phyloP scores from a whole-genome alignment of 108 stramenopile genomes.

The Cyclotella choctawhatcheeana region DNA sequence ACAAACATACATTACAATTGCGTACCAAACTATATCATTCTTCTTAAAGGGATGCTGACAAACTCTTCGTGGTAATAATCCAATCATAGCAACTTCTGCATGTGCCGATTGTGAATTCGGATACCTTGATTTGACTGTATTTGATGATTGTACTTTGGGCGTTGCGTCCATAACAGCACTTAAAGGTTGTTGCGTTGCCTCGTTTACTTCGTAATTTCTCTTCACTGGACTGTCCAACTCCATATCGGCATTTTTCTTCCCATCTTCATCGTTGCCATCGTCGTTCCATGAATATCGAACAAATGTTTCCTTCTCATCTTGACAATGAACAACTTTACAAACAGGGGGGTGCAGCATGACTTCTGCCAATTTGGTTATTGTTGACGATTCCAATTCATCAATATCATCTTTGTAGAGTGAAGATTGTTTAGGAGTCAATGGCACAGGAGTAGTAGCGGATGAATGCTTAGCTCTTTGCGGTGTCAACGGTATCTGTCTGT shows the following conservation, averaged over 20 bases:
- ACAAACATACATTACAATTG: background rate
- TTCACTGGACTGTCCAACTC: background rate
- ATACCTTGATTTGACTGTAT: conserved; percentile 15
- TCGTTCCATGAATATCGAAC: background rate
- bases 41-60: conserved; percentile 92
- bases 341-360: conserved; percentile 48
- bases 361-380: conserved; percentile 32
- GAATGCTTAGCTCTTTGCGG: background rate
- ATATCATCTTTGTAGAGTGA: conserved; percentile 16
- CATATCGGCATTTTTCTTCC: background rate
- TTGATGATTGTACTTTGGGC: background rate
- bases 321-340: background rate
- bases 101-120: conserved; percentile 15
- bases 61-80: conserved; percentile 70
- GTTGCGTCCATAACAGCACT: background rate
- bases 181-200: background rate
- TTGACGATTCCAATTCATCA: conserved; percentile 34
- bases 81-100: conserved; percentile 36
- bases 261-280: background rate
- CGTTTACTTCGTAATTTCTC: background rate
- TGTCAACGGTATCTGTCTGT: background rate
- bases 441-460: background rate
- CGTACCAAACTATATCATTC: conserved; percentile 93
- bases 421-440: background rate
- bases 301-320: background rate